Base-by-base conservation (phyloP, 2,329 filamentous ascomycete species). In the Cladosporium sp. region DNA sequence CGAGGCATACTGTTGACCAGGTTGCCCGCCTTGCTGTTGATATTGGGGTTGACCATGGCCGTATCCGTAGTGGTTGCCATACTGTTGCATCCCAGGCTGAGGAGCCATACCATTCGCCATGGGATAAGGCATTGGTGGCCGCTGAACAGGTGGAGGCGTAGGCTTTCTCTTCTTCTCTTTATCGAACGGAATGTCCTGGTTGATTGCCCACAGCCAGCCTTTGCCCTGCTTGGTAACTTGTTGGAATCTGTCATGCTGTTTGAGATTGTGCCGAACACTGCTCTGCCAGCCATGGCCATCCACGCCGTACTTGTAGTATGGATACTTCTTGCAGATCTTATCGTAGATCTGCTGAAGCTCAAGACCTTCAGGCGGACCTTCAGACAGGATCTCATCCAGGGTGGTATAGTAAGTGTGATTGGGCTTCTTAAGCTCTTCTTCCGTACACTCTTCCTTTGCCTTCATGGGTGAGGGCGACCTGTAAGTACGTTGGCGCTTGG, bases 381-480 rank as follows among this genome's bases (percentile, higher is more conserved):
- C 79, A 1, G 81, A 79, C 28, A 87, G 78, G 13, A 81, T 80
- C 67, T 86, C 83, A 63, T 85, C 83, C 54, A 87, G 84, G 40
- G 87, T 77, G 24, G 84, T 79, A 8, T 85, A 82, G 65, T 87
- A 87, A 34, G 85, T 86, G 60, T 81, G 79, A 3, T 77, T 78
- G 2, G 84, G 84, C 71, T 90, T 89, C 58, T 85, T 83, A 51
- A 91, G 77, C 72, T 91, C 86, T 66, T 91, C 89, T 35, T 87
- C 84, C 1, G 87, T 90, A 69, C 87, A 79, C 65, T 88, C 87
- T 52, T 81, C 81, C 40, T 82, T 78, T 12, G 82, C 80, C 71
- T 84, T 85, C 62, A 84, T 80, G 1, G 84, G 84, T 7, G 83
- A 86, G 1, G 82, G 83, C 15, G 83, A 85, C 39, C 79, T 77